Percentiles rank a stretch among this genome's conserved stretches.
Evolutionary conservation across 768 basidiomycete genomes (phyloP).

Genomic region (Trametopsis cervina): DNA sequence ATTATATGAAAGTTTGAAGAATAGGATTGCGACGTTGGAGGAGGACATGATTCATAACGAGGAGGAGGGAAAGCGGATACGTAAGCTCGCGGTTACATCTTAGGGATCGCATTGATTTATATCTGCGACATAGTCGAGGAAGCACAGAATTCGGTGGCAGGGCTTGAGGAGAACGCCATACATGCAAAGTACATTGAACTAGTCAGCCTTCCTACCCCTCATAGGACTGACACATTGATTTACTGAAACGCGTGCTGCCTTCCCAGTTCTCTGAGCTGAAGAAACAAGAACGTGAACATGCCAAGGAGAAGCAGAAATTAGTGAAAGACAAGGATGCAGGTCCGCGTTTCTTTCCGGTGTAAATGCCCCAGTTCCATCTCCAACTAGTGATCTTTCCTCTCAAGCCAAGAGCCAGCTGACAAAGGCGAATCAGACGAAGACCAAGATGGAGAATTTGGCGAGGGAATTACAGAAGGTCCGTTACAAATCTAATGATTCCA

Average conservation of each 20-base stretch:
- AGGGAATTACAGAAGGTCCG: conserved; percentile 90
- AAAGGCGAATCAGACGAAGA: conserved; percentile 83
- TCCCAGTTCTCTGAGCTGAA: conserved; percentile 82
- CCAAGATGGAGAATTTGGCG: conserved; percentile 85
- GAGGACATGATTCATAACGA: conserved; percentile 84
- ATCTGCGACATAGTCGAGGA: conserved; percentile 66
- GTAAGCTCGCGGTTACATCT: conserved; percentile 35
- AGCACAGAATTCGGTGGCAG: conserved; percentile 80
- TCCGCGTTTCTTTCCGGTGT: conserved; percentile 25
- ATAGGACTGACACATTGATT: conserved; percentile 9
- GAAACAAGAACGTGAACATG: conserved; percentile 79
- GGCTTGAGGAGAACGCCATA: conserved; percentile 74
- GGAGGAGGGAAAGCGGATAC: conserved; percentile 75
- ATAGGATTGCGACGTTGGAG: conserved; percentile 81
- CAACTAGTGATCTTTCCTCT: conserved; percentile 13
- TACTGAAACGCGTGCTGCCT: not conserved
- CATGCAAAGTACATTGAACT: conserved; percentile 86
- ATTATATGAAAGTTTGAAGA: conserved; percentile 87
- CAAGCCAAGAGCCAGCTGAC: conserved; percentile 79
- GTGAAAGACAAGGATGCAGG: conserved; percentile 88
- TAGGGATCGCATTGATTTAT: conserved; percentile 9
- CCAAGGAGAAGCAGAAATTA: conserved; percentile 89
- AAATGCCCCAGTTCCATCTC: conserved; percentile 7
- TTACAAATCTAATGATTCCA: conserved; percentile 12
- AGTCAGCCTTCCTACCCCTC: conserved; percentile 36